Evolutionary conservation across 2,329 filamentous ascomycete species (phyloP).

Genomic region (Xylariaceae sp.): DNA sequence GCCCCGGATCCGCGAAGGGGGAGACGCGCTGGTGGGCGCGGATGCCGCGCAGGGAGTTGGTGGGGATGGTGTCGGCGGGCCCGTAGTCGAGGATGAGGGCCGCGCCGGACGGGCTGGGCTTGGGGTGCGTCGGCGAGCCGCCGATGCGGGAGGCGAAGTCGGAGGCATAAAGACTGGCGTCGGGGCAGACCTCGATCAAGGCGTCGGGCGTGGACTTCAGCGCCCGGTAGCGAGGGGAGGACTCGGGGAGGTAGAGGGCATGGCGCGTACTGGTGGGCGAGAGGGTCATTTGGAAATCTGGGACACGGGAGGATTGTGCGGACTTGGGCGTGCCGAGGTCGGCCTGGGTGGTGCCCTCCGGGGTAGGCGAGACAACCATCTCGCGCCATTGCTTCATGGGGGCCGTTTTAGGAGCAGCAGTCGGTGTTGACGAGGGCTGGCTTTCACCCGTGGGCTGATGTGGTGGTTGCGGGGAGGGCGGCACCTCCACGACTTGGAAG

Average conservation of each 20-base stretch:
- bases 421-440: constrained; percentile 32
- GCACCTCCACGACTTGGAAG: constrained; percentile 69
- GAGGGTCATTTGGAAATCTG: constrained; percentile 85
- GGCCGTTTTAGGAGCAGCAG: constrained; percentile 29
- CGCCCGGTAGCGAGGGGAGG: constrained; percentile 71
- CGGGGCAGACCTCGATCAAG: constrained; percentile 85
- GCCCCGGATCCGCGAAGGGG: constrained; percentile 74
- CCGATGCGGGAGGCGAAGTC: constrained; percentile 86
- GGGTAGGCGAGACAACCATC: constrained; percentile 69
- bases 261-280: constrained; percentile 74
- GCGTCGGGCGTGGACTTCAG: constrained; percentile 65
- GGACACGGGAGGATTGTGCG: constrained; percentile 49
- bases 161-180: constrained; percentile 72
- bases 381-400: constrained; percentile 68
- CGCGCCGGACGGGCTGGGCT: constrained; percentile 67
- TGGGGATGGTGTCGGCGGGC: constrained; percentile 69
- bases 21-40: constrained; percentile 70
- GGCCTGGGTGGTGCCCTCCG: constrained; percentile 48
- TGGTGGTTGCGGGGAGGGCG: constrained; percentile 38
- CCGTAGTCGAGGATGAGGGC: constrained; percentile 97
- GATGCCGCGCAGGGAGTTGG: constrained; percentile 90
- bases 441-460: not conserved
- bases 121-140: constrained; percentile 52
- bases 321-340: constrained; percentile 51
- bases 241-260: constrained; percentile 77